Base-by-base conservation (phyloP, 768 basidiomycete species). In the Pholiota molesta region DNA sequence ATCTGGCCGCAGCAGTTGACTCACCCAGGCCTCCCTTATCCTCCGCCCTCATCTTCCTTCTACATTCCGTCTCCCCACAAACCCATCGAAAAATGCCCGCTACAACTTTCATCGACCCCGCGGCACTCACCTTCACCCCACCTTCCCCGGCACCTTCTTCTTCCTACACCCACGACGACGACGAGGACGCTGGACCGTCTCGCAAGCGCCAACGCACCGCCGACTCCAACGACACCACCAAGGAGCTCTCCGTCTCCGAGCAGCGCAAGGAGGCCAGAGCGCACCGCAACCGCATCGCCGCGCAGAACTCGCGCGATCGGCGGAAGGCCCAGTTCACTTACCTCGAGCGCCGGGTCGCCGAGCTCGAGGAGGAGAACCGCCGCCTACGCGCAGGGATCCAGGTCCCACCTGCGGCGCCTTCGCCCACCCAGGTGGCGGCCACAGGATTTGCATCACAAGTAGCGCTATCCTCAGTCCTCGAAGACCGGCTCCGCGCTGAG, bases 221-320 rank as follows among this genome's bases (percentile, higher is more conserved):
- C 8, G 55, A 16, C 40, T 14, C 39, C 59, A 64, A 63, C 35
- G 66, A 65, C 5, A 62, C 52, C 29, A 60, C 62, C 45, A 52
- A 39, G 52, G 56, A 62, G 10, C 52, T 83, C 10, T 52, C 82
- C 26, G 79, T 85, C 6, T 78, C 89, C 0, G 92, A 94, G 64
- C 91, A 94, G 69, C 90, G 91, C 74, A 91, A 87, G 68, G 93
- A 94, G 73, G 93, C 91, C 52, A 83, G 95, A 65, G 94, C 92
- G 16, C 92, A 95, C 77, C 88, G 94, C 60, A 97, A 97, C 76
- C 86, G 94, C 64, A 93, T 96, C 73, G 95, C 95, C 1, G 94
- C 94, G 5, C 95, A 97, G 80, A 91, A 95, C 78, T 94, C 91
- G 11, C 88, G 95, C 51, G 95, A 97, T 78, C 85, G 91, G 68